Conservation (phyloP, 2,329 filamentous ascomycete genomes). For the Epichloe scottii region DNA sequence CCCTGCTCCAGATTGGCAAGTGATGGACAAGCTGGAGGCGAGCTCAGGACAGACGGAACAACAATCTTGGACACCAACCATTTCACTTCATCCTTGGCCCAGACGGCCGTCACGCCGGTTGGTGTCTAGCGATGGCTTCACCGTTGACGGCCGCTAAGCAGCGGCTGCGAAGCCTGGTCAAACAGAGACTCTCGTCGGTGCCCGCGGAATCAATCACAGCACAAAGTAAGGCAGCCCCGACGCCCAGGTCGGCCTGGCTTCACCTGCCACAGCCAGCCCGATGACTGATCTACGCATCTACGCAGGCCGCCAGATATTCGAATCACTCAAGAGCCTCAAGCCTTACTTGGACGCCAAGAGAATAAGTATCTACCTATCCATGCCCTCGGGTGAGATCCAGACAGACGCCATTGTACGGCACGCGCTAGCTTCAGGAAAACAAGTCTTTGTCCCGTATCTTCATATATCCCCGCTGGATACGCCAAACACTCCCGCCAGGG, state of each 20-base stretch:
- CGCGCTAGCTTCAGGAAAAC: constrained; percentile 64
- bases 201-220: constrained; percentile 45
- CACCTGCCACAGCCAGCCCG: not conserved
- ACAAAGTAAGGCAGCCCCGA: constrained; percentile 50
- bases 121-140: constrained; percentile 2
- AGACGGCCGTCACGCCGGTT: not conserved
- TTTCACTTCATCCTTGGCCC: no score
- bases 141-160: constrained; percentile 49
- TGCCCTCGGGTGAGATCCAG: constrained; percentile 78
- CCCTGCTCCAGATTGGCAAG: no score
- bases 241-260: not conserved
- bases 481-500: constrained; percentile 41
- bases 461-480: constrained; percentile 44
- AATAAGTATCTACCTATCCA: constrained; percentile 83
- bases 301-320: constrained; percentile 52
- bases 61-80: no score
- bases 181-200: constrained; percentile 48
- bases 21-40: not conserved
- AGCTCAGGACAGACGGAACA: not conserved
- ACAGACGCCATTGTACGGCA: constrained; percentile 73
- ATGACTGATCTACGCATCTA: constrained; percentile 18
- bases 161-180: constrained; percentile 60
- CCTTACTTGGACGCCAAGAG: constrained; percentile 64
- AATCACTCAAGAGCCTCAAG: constrained; percentile 50
- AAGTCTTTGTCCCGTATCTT: constrained; percentile 86